Base-by-base conservation (phyloP, 441 rosid species). In the Raphanus hybrid region DNA sequence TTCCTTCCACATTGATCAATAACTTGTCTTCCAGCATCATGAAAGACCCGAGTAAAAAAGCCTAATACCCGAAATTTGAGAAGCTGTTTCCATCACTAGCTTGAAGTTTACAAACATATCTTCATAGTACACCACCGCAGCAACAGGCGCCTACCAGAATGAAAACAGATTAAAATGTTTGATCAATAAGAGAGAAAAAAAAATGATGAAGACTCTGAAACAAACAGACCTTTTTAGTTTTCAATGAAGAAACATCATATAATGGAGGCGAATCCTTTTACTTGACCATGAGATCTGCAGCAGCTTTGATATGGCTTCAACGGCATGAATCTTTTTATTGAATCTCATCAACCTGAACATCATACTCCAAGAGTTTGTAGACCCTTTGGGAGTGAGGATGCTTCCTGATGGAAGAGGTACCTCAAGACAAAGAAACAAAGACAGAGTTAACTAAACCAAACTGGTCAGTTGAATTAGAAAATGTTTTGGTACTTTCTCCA, bases 401-500 rank as follows among this genome's bases (percentile, higher is more conserved):
- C 99, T 97, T 61, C 98, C 97, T 34, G 97, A 96, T 77, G 98
- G 97, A 75, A 93, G 95, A 77, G 64, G 89, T 63, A 91, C 97
- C 99, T 93, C 69, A n/a, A 79, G 32, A 62, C 41, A 45, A 69
- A 57, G 74, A 76, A 0, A 8, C 54, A 67, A 23, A 55, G 6
- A 65, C n/a, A 9, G 26, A 23, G 0, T 54, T 48, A 68, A 75
- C 57, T 69, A 54, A 34, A 26, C 67, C 45, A 75, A 75, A 45
- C 9, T 65, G 67, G 50, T 55, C 37, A 29, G 23, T 67, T 41
- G 10, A 23, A 65, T 8, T 71, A 62, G 62, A 71, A 27, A 37
- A 54, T 74, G 58, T 6, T 52, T 27, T 71, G 74, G 26, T 23
- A 76, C 43, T 23, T 50, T 91, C 87, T 20, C 27, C 52, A 18